Conservation (phyloP, 495 filamentous ascomycete species). For the Hypoxylon rickii region DNA sequence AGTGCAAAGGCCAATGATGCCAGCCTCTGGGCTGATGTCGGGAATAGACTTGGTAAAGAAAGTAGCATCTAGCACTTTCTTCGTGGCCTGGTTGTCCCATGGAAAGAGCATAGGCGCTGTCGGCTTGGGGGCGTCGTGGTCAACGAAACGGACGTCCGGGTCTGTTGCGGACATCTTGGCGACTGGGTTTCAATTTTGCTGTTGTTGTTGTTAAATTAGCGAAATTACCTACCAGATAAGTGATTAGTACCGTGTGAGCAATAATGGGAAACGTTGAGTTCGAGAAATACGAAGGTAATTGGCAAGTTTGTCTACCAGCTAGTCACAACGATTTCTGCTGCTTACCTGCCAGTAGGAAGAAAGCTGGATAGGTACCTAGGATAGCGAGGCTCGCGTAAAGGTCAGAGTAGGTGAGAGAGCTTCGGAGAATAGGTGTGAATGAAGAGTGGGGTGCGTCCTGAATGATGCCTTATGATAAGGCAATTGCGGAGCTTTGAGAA, state of each 20-base stretch:
- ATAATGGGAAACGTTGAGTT: neutral
- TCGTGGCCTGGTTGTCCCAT: neutral
- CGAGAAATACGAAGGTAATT: neutral
- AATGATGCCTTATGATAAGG: too few species aligned
- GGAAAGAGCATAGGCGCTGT: neutral
- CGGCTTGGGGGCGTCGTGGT: neutral
- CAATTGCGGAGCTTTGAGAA: too few species aligned
- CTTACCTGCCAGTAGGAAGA: neutral
- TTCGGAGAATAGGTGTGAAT: too few species aligned
- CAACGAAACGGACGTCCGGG: neutral
- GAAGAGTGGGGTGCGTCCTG: too few species aligned
- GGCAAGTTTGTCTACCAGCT: too few species aligned
- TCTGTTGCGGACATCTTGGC: neutral
- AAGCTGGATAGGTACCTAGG: neutral
- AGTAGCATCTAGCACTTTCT: slow-evolving; percentile 23
- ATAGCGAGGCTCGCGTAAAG: too few species aligned
- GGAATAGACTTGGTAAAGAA: slow-evolving; percentile 40
- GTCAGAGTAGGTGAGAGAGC: too few species aligned
- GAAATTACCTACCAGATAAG: too few species aligned
- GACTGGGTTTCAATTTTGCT: neutral
- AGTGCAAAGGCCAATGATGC: slow-evolving; percentile 42
- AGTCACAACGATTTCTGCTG: neutral
- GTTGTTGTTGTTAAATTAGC: neutral
- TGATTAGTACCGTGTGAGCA: too few species aligned
- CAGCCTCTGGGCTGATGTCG: slow-evolving; percentile 30